A percentile compares a stretch with the other conserved stretches of the same genome.
Conservation (phyloP, 148 eudicot genomes). For the Dysphania ambrosioides region DNA sequence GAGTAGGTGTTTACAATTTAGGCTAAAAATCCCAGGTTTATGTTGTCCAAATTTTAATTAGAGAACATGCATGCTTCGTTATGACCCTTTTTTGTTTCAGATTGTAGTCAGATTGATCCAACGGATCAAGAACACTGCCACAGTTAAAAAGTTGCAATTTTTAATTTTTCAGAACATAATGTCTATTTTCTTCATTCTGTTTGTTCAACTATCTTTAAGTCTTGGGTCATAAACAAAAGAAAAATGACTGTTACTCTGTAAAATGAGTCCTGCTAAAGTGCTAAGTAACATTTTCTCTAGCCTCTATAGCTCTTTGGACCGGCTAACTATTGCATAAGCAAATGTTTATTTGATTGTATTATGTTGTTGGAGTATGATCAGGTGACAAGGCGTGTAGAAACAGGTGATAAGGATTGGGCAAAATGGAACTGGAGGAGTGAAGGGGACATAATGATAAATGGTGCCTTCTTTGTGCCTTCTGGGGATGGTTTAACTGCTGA, state of each 20-base stretch:
- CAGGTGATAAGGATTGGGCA: constrained; percentile 48
- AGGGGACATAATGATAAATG: constrained; percentile 57
- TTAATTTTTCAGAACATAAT: background rate
- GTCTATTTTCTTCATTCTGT: background rate
- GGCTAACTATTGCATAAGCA: too few species aligned
- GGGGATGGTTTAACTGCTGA: constrained; percentile 46
- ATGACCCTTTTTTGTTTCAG: background rate
- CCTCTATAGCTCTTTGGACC: too few species aligned
- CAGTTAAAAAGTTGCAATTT: background rate
- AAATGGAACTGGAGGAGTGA: constrained; percentile 67
- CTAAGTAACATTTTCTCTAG: too few species aligned
- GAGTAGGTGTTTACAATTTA: background rate
- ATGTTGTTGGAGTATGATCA: constrained; percentile 14
- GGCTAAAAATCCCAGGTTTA: background rate
- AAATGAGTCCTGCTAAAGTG: background rate
- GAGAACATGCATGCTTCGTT: background rate
- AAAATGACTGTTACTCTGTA: background rate
- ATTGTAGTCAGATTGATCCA: background rate
- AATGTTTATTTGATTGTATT: background rate
- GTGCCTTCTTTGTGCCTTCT: constrained; percentile 63
- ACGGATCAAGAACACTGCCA: background rate
- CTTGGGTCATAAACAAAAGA: background rate
- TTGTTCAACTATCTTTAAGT: background rate
- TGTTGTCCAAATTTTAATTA: background rate
- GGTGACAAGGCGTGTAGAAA: constrained; percentile 66